Conservation (phyloP, 306 rosid species). For the Chamaecrista fasciculata region DNA sequence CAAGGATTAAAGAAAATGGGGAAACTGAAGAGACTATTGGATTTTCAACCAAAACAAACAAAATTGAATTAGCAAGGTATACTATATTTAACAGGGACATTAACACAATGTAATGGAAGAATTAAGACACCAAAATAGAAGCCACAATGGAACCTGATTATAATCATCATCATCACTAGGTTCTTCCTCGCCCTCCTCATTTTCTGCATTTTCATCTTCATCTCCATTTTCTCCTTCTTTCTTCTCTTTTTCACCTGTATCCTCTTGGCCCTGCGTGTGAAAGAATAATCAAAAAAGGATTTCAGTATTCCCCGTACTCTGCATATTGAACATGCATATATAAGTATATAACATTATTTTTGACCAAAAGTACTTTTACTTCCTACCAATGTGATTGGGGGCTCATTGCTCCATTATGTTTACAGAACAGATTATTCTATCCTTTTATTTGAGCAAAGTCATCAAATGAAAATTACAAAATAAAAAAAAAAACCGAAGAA, state of each 20-base stretch:
- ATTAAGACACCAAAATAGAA: conserved; percentile 10
- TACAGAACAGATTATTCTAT: background rate
- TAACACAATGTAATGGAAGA: background rate
- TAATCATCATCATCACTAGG: conserved; percentile 54
- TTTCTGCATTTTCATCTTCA: conserved; percentile 42
- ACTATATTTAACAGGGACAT: background rate
- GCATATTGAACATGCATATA: conserved; percentile 2
- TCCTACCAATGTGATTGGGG: background rate
- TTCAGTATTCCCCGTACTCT: background rate
- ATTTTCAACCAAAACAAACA: background rate
- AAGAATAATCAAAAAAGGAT: conserved; percentile 18
- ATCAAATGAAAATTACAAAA: background rate
- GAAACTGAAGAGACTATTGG: background rate
- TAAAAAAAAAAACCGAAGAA: background rate
- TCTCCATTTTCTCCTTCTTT: conserved; percentile 47
- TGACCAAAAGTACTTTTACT: background rate
- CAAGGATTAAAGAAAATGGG: background rate
- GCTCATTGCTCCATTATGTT: conserved; percentile 8
- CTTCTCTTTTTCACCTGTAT: conserved; percentile 33
- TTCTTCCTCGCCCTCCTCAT: conserved; percentile 35
- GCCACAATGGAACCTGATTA: conserved; percentile 43
- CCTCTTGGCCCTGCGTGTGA: conserved; percentile 35
- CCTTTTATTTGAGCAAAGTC: background rate
- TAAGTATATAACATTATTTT: conserved; percentile 3
- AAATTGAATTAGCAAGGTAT: background rate